Evolutionary conservation across 73 alveolate species (phyloP).

Genomic region (Paramecium biaurelia): DNA sequence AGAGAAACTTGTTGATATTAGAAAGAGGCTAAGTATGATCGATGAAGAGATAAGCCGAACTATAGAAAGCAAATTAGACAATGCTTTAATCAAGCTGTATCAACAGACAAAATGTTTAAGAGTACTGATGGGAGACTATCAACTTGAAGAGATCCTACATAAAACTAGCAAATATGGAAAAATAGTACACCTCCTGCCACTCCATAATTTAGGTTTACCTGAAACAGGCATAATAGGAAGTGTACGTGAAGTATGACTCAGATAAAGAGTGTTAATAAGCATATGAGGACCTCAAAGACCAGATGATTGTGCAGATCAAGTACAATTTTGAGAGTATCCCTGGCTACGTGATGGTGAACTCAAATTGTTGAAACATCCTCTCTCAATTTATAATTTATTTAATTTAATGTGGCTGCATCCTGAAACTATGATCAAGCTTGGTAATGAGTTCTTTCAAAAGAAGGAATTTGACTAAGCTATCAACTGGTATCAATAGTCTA

Average conservation of each 20-base stretch:
- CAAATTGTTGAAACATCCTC: conserved; percentile 3
- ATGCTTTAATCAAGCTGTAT: neutral
- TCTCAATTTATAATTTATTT: conserved; percentile 20
- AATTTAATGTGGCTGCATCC: conserved; percentile 51
- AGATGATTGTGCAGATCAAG: neutral
- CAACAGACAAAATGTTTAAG: neutral
- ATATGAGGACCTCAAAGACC: conserved; percentile 1
- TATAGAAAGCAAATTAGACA: neutral
- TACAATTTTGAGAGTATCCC: conserved; percentile 23
- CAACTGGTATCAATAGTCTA: conserved; percentile 39
- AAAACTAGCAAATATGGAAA: neutral
- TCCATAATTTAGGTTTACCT: neutral
- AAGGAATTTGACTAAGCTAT: conserved; percentile 39
- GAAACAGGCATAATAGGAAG: neutral
- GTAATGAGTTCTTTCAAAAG: conserved; percentile 49
- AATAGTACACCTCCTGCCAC: neutral
- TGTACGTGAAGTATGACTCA: neutral
- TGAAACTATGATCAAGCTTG: conserved; percentile 47
- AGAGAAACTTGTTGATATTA: neutral
- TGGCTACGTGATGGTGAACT: conserved; percentile 5
- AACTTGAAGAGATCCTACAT: neutral
- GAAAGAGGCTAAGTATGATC: neutral
- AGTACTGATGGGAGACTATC: neutral
- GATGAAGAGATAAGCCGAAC: conserved; percentile 2
- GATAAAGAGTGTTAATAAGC: conserved; percentile 6